Evolutionary conservation across 768 basidiomycete species (phyloP).

Genomic region (Agrocybe pediades): DNA sequence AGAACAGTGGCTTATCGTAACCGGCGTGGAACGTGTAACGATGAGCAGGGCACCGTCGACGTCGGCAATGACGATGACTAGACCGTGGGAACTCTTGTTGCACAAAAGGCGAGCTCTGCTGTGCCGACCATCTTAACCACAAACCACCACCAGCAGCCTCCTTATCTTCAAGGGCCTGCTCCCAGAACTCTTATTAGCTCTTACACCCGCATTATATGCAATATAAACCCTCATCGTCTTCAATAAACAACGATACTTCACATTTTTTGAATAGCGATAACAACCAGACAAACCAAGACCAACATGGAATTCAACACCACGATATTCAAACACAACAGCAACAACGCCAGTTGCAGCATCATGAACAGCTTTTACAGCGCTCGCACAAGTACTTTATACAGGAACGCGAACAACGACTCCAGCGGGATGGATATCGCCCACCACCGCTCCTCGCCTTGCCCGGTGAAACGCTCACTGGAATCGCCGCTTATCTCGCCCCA

Average conservation of each 20-base stretch:
- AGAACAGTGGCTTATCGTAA: no score
- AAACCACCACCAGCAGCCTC: background rate
- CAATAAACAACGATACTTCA: background rate
- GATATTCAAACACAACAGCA: background rate
- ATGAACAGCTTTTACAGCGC: background rate
- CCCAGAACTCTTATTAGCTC: background rate
- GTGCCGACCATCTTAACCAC: background rate
- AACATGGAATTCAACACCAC: slow-evolving; percentile 50
- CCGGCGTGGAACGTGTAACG: background rate
- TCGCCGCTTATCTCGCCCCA: slow-evolving; percentile 74
- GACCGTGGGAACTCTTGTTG: background rate
- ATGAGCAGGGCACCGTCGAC: background rate
- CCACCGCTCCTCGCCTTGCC: slow-evolving; percentile 54
- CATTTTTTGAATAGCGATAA: background rate
- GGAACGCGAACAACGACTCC: background rate
- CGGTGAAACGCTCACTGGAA: slow-evolving; percentile 71
- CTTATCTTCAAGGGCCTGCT: background rate
- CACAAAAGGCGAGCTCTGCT: background rate
- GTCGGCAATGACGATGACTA: background rate
- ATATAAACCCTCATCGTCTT: slow-evolving; percentile 1
- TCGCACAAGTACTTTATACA: background rate
- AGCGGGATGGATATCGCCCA: slow-evolving; percentile 3
- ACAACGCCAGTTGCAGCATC: background rate
- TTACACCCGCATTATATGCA: slow-evolving; percentile 5
- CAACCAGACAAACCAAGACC: slow-evolving; percentile 15